These are phyloP conservation scores for Fusarium lateritium DNA, from an alignment of 2,329 filamentous ascomycete species.

Conservation along the genomic window DNA sequence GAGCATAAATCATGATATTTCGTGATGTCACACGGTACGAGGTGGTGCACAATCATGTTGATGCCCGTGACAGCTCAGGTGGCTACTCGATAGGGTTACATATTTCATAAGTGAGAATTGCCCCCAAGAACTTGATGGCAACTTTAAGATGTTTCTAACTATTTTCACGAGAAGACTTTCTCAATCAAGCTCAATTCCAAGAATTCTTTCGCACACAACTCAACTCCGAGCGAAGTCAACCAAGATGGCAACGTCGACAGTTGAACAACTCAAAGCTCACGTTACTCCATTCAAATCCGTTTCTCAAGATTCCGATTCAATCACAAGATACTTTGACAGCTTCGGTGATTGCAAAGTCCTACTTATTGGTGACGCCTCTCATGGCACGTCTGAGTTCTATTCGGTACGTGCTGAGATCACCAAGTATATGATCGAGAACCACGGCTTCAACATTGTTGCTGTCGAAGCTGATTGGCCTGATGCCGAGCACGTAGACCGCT, in stretches of 20 bases:
- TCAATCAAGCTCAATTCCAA: background rate
- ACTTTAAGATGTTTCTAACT: background rate
- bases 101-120: conserved; percentile 3
- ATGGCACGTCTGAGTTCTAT: conserved; percentile 34
- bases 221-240: background rate
- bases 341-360: conserved; percentile 32
- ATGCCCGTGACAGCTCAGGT: background rate
- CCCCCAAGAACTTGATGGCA: background rate
- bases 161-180: background rate
- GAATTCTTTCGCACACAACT: too few species aligned
- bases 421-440: conserved; percentile 36
- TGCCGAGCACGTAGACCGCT: conserved; percentile 31
- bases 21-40: conserved; percentile 19
- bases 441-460: conserved; percentile 35
- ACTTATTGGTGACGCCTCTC: conserved; percentile 30
- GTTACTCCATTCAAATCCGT: conserved; percentile 24
- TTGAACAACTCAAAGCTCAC: conserved; percentile 23
- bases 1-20: background rate
- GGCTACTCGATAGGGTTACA: background rate
- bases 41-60: background rate
- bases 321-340: conserved; percentile 26
- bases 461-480: conserved; percentile 37
- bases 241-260: conserved; percentile 14
- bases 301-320: conserved; percentile 8
- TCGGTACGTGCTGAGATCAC: conserved; percentile 33